Evolutionary conservation across 768 basidiomycete genomes (phyloP).

Genomic region (Lentinula lateritia): DNA sequence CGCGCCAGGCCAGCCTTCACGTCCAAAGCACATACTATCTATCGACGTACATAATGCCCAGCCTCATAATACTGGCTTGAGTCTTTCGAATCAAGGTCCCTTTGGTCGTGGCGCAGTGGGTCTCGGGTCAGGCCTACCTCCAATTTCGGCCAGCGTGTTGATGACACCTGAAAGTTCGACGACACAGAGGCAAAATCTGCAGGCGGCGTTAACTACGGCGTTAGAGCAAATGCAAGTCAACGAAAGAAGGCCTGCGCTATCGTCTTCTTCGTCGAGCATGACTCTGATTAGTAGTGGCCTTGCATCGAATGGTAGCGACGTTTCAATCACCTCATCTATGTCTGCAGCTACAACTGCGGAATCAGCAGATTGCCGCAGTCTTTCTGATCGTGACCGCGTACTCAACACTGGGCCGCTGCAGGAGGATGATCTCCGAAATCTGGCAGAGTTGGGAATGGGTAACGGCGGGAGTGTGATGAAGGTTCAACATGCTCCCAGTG

Average conservation of each 20-base stretch:
- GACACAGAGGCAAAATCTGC: conserved; percentile 66
- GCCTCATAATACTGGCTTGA: neutral
- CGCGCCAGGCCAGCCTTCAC: neutral
- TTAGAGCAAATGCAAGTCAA: conserved; percentile 67
- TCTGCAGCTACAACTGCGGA: neutral
- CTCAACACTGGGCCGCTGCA: conserved; percentile 32
- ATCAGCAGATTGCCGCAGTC: neutral
- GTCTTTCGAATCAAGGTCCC: neutral
- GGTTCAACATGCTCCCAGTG: conserved; percentile 87
- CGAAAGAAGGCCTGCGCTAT: neutral
- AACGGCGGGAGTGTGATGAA: conserved; percentile 98
- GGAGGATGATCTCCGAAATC: conserved; percentile 85
- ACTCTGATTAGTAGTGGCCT: neutral
- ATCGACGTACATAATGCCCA: neutral
- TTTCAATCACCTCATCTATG: neutral
- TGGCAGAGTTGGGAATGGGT: conserved; percentile 89
- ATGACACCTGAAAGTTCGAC: conserved; percentile 43
- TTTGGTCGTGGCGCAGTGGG: neutral
- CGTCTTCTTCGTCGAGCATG: neutral
- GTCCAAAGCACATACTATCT: neutral
- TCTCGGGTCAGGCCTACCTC: neutral
- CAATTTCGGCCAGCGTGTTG: conserved; percentile 33
- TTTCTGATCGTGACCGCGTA: neutral
- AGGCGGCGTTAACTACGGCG: conserved; percentile 79
- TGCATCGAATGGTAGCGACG: neutral